phyloP scores from a whole-genome alignment of 2,329 filamentous ascomycete species.

The Chaetomium olivaceum region DNA sequence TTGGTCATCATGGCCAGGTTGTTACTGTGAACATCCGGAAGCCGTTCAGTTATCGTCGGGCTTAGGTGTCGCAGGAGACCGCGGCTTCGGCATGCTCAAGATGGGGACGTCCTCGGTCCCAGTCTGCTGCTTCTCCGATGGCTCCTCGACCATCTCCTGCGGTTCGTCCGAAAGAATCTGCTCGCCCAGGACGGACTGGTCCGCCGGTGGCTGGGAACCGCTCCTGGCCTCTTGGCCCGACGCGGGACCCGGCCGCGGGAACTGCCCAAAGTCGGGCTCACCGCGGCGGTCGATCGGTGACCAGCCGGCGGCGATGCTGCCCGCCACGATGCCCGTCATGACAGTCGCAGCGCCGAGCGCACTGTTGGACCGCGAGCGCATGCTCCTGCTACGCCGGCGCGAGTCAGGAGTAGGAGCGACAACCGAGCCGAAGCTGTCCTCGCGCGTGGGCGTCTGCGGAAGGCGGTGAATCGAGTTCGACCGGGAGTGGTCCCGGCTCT shows the following conservation, averaged over 20 bases:
- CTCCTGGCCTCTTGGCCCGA: constrained; percentile 9
- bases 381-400: constrained; percentile 67
- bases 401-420: constrained; percentile 57
- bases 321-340: constrained; percentile 81
- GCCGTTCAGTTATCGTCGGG: background rate
- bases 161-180: constrained; percentile 41
- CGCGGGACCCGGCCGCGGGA: constrained; percentile 36
- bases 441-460: constrained; percentile 64
- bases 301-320: constrained; percentile 74
- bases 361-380: constrained; percentile 65
- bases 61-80: constrained; percentile 21
- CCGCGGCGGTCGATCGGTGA: constrained; percentile 63
- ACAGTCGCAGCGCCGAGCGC: constrained; percentile 73
- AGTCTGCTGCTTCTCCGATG: constrained; percentile 8
- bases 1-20: background rate
- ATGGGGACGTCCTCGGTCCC: constrained; percentile 29
- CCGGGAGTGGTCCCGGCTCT: constrained; percentile 62
- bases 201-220: background rate
- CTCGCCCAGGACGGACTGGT: constrained; percentile 27
- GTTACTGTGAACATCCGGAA: background rate
- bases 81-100: constrained; percentile 31
- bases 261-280: constrained; percentile 41
- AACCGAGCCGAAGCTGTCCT: constrained; percentile 50
- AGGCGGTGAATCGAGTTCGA: constrained; percentile 59
- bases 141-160: constrained; percentile 36